A percentile compares a stretch with the other conserved stretches of the same genome.
Conservation (phyloP, 768 basidiomycete genomes). For the Sistotremastrum niveocremeum region DNA sequence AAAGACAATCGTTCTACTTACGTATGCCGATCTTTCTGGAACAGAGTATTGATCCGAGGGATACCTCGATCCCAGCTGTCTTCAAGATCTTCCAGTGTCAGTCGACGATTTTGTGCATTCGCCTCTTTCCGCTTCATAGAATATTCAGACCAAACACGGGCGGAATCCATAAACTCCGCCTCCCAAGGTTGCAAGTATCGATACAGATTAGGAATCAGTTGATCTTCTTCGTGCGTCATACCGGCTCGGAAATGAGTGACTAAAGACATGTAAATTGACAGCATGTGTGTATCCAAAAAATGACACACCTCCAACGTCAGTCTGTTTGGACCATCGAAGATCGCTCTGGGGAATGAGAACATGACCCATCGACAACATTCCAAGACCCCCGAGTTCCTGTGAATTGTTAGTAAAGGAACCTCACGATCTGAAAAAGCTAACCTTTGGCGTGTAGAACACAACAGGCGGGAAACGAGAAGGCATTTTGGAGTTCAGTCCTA, state of each 20-base stretch:
- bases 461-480: constrained; percentile 97
- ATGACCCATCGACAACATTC: constrained; percentile 99
- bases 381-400: constrained; percentile 89
- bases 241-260: constrained; percentile 99
- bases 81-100: constrained; percentile 95
- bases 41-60: constrained; percentile 95
- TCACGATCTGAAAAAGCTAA: constrained; percentile 13
- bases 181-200: constrained; percentile 97
- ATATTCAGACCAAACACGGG: constrained; percentile 98
- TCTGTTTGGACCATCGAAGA: constrained; percentile 95
- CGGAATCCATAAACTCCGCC: constrained; percentile 94
- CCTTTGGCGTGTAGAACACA: constrained; percentile 92
- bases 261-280: constrained; percentile 13
- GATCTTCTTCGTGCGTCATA: constrained; percentile 92
- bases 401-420: constrained; percentile 1
- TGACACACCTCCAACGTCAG: constrained; percentile 70
- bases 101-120: constrained; percentile 93
- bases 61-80: constrained; percentile 99
- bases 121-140: constrained; percentile 99
- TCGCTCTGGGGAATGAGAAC: constrained; percentile 98
- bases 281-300: not conserved
- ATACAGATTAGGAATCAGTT: constrained; percentile 93
- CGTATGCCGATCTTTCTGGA: constrained; percentile 97
- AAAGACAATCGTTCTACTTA: constrained; percentile 20
- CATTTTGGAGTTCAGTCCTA: constrained; percentile 99